Conservation (phyloP, 305 asterid species). For the Solanum hybrid region DNA sequence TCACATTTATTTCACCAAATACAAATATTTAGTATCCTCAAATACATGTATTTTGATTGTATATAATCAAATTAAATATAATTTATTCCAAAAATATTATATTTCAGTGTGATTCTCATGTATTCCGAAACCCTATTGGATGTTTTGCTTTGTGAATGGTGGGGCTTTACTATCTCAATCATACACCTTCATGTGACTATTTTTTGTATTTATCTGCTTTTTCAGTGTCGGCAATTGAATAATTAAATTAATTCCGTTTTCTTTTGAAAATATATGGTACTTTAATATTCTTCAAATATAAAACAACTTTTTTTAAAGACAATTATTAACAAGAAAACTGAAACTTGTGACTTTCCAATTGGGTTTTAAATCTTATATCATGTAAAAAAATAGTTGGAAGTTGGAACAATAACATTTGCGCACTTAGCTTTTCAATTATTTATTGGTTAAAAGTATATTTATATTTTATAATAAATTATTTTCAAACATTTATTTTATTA, state of each 20-base stretch:
- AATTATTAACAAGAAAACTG: not conserved
- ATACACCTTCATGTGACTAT: not conserved
- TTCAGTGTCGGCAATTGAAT: not conserved
- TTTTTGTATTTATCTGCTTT: not conserved
- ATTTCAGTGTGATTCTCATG: no score
- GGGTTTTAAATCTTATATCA: not conserved
- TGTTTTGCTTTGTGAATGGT: not conserved
- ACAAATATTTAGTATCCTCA: no score
- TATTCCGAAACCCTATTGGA: accelerated
- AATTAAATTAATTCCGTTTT: not conserved
- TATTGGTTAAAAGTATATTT: no score
- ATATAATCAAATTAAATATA: accelerated
- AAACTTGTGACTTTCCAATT: not conserved
- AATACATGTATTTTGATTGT: no score
- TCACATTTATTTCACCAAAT: no score
- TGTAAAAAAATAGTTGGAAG: not conserved
- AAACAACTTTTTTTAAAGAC: not conserved
- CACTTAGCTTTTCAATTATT: not conserved
- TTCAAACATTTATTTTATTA: no score
- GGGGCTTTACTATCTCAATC: not conserved
- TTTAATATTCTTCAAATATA: not conserved
- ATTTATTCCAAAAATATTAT: no score
- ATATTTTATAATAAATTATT: no score
- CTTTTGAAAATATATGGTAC: not conserved
- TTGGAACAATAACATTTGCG: not conserved